These are phyloP conservation scores for Solidago caesia DNA, from an alignment of 129 eudicot species.

Conservation along the genomic window DNA sequence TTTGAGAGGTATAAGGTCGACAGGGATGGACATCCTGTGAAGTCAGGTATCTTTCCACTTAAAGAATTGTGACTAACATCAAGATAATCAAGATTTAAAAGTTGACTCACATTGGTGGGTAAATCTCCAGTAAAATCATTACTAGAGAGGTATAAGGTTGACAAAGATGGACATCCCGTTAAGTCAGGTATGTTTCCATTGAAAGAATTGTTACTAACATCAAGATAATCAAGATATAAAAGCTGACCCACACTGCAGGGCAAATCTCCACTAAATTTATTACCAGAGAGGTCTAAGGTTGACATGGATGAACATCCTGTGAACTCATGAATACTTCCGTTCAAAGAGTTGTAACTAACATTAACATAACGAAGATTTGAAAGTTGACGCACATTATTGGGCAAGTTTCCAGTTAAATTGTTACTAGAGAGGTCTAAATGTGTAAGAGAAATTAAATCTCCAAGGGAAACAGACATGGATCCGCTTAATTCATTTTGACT, in stretches of 20 bases:
- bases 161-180: not conserved
- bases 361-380: slow-evolving; percentile 9
- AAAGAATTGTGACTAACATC: slow-evolving; percentile 9
- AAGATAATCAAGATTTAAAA: slow-evolving; percentile 11
- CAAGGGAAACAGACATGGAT: slow-evolving; percentile 19
- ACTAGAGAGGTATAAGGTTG: not conserved
- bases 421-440: slow-evolving; percentile 11
- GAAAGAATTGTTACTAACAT: not conserved
- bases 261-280: not conserved
- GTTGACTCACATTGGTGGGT: not conserved
- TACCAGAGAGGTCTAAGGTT: not conserved
- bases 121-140: slow-evolving; percentile 23
- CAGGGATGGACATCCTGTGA: slow-evolving; percentile 10
- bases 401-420: slow-evolving; percentile 6
- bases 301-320: slow-evolving; percentile 9
- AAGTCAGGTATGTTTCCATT: not conserved
- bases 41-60: not conserved
- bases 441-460: slow-evolving; percentile 16
- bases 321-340: not conserved
- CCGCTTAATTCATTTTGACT: not conserved
- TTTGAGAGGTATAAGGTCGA: not conserved
- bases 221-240: not conserved
- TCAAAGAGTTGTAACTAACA: not conserved
- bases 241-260: not conserved
- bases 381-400: not conserved